Evolutionary conservation across 192 early-diverging fungal genomes (phyloP).

Genomic region (Podila verticillata): DNA sequence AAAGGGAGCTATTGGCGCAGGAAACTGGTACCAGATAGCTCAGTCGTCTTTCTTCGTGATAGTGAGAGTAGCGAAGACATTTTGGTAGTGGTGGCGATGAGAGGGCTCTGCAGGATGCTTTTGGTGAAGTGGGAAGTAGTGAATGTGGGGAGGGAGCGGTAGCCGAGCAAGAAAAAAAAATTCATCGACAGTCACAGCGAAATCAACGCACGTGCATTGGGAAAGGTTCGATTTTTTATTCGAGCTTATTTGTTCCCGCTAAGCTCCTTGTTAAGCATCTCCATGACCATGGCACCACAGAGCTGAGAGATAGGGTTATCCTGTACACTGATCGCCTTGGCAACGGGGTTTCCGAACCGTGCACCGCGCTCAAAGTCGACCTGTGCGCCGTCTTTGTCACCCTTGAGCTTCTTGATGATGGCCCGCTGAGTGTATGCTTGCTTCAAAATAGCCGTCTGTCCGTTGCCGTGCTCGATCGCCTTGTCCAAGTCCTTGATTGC

Average conservation of each 20-base stretch:
- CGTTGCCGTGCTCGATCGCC: constrained; percentile 51
- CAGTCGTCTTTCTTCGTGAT: not conserved
- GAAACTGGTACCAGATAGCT: not conserved
- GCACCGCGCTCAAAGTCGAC: constrained; percentile 60
- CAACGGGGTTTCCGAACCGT: constrained; percentile 57
- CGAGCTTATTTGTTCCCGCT: constrained; percentile 13
- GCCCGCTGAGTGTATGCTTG: constrained; percentile 64
- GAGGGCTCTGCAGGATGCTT: not conserved
- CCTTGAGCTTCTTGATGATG: constrained; percentile 54
- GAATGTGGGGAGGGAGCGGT: not conserved
- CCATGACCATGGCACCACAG: constrained; percentile 52
- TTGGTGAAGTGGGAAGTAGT: not conserved
- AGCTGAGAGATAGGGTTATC: constrained; percentile 59
- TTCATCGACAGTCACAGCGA: not conserved
- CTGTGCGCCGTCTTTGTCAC: constrained; percentile 55
- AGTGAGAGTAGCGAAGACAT: not conserved
- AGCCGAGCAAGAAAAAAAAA: constrained; percentile 2
- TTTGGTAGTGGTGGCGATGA: not conserved
- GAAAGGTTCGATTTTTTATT: not conserved
- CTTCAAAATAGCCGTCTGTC: constrained; percentile 54
- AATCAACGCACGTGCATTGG: not conserved
- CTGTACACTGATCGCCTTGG: constrained; percentile 55
- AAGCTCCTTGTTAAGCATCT: constrained; percentile 50
- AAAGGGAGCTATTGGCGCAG: not conserved
- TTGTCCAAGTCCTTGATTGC: constrained; percentile 56